These are phyloP conservation scores for Thyridium curvatum DNA, from an alignment of 2,329 filamentous ascomycete species.

Conservation along the genomic window DNA sequence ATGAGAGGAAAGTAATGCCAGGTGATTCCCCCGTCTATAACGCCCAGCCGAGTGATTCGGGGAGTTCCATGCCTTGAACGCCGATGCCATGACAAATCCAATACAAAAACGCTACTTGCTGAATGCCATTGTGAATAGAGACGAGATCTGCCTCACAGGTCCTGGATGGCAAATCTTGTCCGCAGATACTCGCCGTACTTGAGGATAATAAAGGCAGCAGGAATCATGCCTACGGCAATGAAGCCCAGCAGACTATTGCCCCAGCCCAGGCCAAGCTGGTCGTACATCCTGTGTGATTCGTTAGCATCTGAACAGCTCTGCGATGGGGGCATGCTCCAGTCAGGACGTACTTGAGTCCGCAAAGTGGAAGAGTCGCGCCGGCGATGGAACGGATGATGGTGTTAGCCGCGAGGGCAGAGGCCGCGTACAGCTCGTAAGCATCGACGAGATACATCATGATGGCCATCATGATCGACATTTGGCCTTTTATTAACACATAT, in stretches of 20 bases:
- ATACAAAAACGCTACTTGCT: too few species aligned
- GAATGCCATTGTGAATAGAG: too few species aligned
- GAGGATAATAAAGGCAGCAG: conserved; percentile 45
- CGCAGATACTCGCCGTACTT: conserved; percentile 39
- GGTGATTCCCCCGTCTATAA: too few species aligned
- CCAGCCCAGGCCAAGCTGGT: conserved; percentile 54
- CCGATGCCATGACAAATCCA: too few species aligned
- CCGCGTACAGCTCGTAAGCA: conserved; percentile 49
- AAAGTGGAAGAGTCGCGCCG: conserved; percentile 54
- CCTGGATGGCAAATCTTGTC: conserved; percentile 1
- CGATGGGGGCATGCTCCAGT: too few species aligned
- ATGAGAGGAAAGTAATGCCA: too few species aligned
- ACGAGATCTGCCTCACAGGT: too few species aligned
- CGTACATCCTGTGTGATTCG: conserved; percentile 48
- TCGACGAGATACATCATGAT: conserved; percentile 50
- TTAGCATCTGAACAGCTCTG: too few species aligned
- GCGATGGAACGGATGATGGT: conserved; percentile 52
- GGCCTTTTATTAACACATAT: too few species aligned
- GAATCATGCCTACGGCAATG: conserved; percentile 44
- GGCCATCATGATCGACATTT: conserved; percentile 40
- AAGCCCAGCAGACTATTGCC: conserved; percentile 43
- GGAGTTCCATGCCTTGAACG: too few species aligned
- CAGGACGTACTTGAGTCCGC: conserved; percentile 31
- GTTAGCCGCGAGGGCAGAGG: conserved; percentile 58
- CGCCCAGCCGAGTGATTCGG: too few species aligned